A percentile compares a stretch with the other conserved stretches of the same genome.
These are phyloP conservation scores for Fusarium protoensiforme DNA, from an alignment of 2,329 filamentous ascomycete genomes.

Conservation along the genomic window DNA sequence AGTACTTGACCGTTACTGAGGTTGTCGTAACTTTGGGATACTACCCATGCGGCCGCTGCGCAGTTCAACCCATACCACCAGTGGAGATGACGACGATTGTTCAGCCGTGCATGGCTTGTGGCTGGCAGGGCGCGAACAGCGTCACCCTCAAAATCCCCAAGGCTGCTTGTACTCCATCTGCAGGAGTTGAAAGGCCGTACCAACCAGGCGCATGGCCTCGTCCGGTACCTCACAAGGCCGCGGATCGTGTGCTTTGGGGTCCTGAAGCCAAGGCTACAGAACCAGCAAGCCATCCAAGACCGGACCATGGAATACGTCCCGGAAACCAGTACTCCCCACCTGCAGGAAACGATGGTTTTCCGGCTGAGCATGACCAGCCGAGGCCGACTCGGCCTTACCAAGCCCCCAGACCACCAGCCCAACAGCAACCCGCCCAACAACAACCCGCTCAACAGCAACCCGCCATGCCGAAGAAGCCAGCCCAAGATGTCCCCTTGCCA, in stretches of 20 bases:
- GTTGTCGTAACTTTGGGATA: not conserved
- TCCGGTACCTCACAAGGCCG: not conserved
- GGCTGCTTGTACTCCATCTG: not conserved
- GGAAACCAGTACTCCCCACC: not conserved
- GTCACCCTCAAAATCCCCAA: not conserved
- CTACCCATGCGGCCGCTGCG: not conserved
- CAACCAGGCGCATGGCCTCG: not conserved
- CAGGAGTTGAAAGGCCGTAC: not conserved
- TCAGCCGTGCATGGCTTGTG: not conserved
- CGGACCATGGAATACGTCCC: not conserved
- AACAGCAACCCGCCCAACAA: not conserved
- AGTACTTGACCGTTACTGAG: not conserved
- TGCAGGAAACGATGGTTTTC: not conserved
- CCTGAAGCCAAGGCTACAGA: not conserved
- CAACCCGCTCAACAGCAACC: not conserved
- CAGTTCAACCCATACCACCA: not conserved
- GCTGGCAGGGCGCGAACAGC: not conserved
- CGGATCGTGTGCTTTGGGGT: not conserved
- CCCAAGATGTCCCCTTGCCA: not conserved
- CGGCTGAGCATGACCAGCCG: not conserved
- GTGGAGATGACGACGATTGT: not conserved
- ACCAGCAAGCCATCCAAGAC: not conserved
- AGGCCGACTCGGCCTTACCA: not conserved
- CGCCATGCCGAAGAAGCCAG: not conserved
- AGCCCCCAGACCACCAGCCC: not conserved